These are phyloP conservation scores for Trametes punicea DNA, from an alignment of 768 basidiomycete species.

Conservation along the genomic window DNA sequence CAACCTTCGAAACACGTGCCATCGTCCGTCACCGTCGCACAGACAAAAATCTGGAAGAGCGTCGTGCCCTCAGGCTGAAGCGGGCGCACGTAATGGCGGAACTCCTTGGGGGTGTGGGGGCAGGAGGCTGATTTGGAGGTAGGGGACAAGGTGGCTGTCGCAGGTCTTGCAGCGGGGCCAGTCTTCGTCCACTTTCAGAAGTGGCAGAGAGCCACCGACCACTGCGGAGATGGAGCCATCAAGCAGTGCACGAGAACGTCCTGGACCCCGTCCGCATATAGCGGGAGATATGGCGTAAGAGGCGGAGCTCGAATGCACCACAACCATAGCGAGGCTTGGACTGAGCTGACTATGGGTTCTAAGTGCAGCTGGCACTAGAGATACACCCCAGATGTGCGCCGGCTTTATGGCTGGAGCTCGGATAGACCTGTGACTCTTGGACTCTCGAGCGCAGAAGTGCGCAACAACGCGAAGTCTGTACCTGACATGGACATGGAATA, in stretches of 20 bases:
- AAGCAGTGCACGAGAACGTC: neutral
- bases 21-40: neutral
- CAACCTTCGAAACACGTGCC: neutral
- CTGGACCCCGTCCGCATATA: neutral
- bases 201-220: neutral
- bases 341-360: too few relatives aligned
- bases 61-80: neutral
- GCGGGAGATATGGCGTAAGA: slow-evolving; percentile 8
- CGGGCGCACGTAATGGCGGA: neutral
- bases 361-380: too few relatives aligned
- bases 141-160: neutral
- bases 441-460: too few relatives aligned
- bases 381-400: too few relatives aligned
- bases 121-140: neutral
- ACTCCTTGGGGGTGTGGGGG: neutral
- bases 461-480: too few relatives aligned
- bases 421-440: too few relatives aligned
- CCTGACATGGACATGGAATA: too few relatives aligned
- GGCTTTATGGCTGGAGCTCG: too few relatives aligned
- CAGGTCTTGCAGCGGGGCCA: neutral
- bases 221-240: too few relatives aligned
- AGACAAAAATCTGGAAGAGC: neutral
- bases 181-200: neutral
- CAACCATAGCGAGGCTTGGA: too few relatives aligned
- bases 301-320: too few relatives aligned